Conservation (phyloP, 1,284 basidiomycete genomes). For the Cutaneotrichosporon sp. region DNA sequence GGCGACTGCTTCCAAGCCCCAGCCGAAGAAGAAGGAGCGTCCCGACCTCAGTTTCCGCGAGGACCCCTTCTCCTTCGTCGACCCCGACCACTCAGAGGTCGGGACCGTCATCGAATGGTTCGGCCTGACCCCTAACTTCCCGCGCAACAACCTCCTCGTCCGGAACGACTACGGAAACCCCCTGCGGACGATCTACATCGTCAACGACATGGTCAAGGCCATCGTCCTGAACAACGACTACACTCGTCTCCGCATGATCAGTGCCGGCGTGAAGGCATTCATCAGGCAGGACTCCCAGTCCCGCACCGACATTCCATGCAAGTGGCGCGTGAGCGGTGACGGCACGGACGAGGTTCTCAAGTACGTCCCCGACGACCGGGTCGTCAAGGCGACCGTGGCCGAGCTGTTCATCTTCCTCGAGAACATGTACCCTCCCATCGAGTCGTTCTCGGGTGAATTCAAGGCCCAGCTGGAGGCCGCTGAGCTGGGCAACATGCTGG, state of each 20-base stretch:
- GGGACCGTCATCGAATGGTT: slow-evolving; percentile 63
- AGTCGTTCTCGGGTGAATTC: slow-evolving; percentile 61
- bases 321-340: slow-evolving; percentile 70
- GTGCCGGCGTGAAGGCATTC: slow-evolving; percentile 78
- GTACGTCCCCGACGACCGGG: slow-evolving; percentile 61
- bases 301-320: slow-evolving; percentile 51
- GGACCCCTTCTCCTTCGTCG: slow-evolving; percentile 79
- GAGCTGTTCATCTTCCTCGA: slow-evolving; percentile 65
- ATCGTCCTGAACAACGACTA: slow-evolving; percentile 81
- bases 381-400: slow-evolving; percentile 60
- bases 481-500: slow-evolving; percentile 63
- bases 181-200: slow-evolving; percentile 80
- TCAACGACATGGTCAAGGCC: slow-evolving; percentile 74
- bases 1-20: neutral
- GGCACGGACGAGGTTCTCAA: slow-evolving; percentile 77
- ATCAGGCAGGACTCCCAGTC: slow-evolving; percentile 54
- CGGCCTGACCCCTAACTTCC: slow-evolving; percentile 62
- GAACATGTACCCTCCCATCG: slow-evolving; percentile 70
- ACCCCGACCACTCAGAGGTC: slow-evolving; percentile 65
- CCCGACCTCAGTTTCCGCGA: slow-evolving; percentile 67
- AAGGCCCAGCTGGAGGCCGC: slow-evolving; percentile 23
- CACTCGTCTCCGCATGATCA: slow-evolving; percentile 76
- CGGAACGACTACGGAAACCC: slow-evolving; percentile 75
- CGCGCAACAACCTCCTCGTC: slow-evolving; percentile 65
- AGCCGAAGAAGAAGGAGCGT: slow-evolving; percentile 43